These are phyloP conservation scores for Saccharomyces hybrid DNA, from an alignment of 1,139 yeast genomes.

Conservation along the genomic window DNA sequence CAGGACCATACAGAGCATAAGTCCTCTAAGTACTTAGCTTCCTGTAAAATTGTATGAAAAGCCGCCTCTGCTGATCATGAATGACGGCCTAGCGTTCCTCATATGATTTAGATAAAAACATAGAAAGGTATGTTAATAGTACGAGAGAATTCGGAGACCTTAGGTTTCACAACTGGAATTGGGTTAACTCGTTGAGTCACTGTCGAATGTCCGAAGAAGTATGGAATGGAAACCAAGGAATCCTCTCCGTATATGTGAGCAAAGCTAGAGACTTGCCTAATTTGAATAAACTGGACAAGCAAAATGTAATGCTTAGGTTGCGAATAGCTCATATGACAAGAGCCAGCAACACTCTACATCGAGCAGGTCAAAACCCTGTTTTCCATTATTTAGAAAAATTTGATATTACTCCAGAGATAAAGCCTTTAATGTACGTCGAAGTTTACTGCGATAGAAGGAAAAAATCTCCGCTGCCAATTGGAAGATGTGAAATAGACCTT, in stretches of 20 bases:
- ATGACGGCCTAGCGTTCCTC: not conserved
- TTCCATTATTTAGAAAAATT: conserved; percentile 79
- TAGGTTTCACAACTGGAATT: not conserved
- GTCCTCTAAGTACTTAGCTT: not conserved
- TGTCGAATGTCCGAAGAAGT: conserved; percentile 16
- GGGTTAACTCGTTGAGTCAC: not conserved
- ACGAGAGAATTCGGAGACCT: not conserved
- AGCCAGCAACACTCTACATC: conserved; percentile 59
- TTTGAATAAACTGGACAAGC: conserved; percentile 75
- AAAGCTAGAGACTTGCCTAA: conserved; percentile 74
- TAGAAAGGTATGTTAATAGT: not conserved
- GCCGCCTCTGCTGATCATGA: not conserved
- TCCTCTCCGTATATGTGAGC: conserved; percentile 36
- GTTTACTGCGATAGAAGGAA: conserved; percentile 77
- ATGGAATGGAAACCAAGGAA: conserved; percentile 34
- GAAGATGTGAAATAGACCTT: conserved; percentile 73
- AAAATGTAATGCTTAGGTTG: conserved; percentile 77
- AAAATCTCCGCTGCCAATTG: conserved; percentile 78
- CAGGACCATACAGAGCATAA: not conserved
- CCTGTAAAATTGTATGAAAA: not conserved
- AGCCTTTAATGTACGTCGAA: conserved; percentile 58
- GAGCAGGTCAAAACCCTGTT: conserved; percentile 89
- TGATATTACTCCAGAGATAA: conserved; percentile 52
- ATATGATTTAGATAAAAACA: not conserved
- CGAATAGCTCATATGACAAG: conserved; percentile 76